Base-by-base conservation (phyloP, 352 stramenopile species). In the Aphanomyces invadans region DNA sequence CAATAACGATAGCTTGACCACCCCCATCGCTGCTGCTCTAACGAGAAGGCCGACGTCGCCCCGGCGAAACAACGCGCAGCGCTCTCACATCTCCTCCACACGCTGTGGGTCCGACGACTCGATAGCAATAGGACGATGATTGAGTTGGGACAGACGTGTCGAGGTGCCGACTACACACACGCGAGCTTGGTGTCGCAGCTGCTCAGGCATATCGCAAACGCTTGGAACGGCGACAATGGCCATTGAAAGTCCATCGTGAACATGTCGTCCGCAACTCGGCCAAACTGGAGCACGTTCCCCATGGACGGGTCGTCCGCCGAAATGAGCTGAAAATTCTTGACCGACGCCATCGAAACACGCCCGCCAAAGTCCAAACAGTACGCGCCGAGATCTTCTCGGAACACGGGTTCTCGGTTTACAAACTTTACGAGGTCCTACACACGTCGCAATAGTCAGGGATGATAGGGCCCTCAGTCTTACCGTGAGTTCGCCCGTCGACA, bases 171-270 rank as follows among this genome's bases (percentile, higher is more conserved):
- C 77, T 81, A 95, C 25, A 94, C 87, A 56, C 87, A 96, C 4
- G 86, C 86, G 57, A 94, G 73, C 72, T 96, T 96, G 32, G 84
- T 93, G 70, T 95, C 81, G 63, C 86, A 96, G 53, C 82, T 93
- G 70, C 84, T 94, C 53, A 96, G 76, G 72, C 86, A 94, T 64
- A 93, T 90, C n/a, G 81, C 74, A 66, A 96, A 95, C 12, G 87
- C 87, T 70, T 93, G 83, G 71, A 94, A 91, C 19, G 83, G 86
- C 45, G 86, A 93, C 21, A 96, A 74, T 45, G 87, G 86, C 83
- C 83, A 91, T 70, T 91, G 80, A 70, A 94, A 96, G 70, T 96
- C 87, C 81, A 96, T 92, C 60, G 86, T 92, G 64, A 95, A 96
- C 78, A 91, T 90, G 72, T 96, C 84, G 71, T 94, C 81, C 44